Evolutionary conservation across 306 rosid species (phyloP).

Genomic region (Sicyos baderoa): DNA sequence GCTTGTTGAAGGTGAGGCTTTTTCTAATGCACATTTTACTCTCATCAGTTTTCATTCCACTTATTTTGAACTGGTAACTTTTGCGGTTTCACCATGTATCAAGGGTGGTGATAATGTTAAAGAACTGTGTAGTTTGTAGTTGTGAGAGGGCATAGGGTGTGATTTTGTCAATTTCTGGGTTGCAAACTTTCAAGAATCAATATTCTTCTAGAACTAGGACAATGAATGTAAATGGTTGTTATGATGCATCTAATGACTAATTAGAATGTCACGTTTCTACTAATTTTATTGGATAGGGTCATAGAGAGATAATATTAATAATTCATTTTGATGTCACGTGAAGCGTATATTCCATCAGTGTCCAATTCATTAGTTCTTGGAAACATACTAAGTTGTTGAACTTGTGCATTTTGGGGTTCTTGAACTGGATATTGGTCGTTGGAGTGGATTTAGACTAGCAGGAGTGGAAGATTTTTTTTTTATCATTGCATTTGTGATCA

Average conservation of each 20-base stretch:
- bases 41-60: background rate
- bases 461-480: background rate
- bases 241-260: background rate
- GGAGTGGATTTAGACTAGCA: background rate
- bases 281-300: background rate
- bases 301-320: background rate
- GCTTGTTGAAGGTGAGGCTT: constrained; percentile 55
- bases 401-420: too few relatives aligned
- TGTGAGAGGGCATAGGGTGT: too few relatives aligned
- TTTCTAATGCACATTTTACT: background rate
- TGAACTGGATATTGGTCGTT: too few relatives aligned
- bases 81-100: background rate
- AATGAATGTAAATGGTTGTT: background rate
- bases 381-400: background rate
- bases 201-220: background rate
- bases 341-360: too few relatives aligned
- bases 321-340: background rate
- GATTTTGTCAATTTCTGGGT: background rate
- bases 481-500: background rate
- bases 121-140: background rate
- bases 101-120: background rate
- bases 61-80: background rate
- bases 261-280: background rate
- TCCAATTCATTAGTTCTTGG: background rate
- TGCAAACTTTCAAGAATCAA: background rate